Percentiles rank a stretch among this genome's conserved stretches.
Conservation (phyloP, 352 stramenopile species). For the Phytophthora hybrid region DNA sequence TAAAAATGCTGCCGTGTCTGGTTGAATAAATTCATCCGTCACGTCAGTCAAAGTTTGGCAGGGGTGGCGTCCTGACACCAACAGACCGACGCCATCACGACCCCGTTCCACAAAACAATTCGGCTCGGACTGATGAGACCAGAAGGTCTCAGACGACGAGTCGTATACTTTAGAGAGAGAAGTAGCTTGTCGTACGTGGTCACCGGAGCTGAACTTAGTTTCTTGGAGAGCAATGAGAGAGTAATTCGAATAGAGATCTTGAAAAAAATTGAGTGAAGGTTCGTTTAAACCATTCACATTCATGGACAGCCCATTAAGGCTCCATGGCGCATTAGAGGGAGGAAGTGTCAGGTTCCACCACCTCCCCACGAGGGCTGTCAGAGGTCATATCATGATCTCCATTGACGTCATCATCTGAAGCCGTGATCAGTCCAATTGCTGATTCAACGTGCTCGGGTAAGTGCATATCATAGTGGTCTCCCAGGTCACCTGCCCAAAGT, state of each 20-base stretch:
- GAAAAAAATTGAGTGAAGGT: neutral
- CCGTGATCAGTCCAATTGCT: conserved; percentile 1
- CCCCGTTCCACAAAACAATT: neutral
- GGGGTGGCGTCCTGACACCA: neutral
- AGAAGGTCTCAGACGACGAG: neutral
- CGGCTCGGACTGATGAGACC: neutral
- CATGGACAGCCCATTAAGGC: conserved; percentile 3
- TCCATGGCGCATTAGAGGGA: conserved; percentile 9
- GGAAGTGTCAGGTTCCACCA: neutral
- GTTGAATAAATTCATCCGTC: neutral
- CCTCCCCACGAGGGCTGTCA: neutral
- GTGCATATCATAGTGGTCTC: conserved; percentile 6
- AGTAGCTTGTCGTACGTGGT: neutral
- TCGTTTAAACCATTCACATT: conserved; percentile 8
- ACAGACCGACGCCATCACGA: neutral
- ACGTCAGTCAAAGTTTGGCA: neutral
- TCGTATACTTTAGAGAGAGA: neutral
- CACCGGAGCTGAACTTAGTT: neutral
- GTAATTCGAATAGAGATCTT: neutral
- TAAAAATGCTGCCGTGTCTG: no score
- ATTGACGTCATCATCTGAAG: no score
- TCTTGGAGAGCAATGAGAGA: neutral
- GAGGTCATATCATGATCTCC: no score
- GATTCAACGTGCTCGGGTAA: conserved; percentile 1
- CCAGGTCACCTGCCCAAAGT: conserved; percentile 4